Base-by-base conservation (phyloP, 345 rosid species). In the Physaria fendleri region DNA sequence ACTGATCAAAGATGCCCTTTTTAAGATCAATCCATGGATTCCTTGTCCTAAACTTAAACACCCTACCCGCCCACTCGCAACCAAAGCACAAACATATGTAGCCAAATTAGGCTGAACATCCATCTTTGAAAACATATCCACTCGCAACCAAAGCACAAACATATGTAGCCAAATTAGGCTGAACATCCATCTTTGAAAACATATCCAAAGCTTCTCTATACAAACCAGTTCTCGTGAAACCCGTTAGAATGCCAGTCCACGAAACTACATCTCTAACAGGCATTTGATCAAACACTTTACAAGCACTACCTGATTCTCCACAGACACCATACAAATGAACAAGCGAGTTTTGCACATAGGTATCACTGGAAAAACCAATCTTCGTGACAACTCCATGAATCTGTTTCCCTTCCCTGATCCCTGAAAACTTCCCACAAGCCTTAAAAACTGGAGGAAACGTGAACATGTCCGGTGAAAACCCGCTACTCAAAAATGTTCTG, bases 361-460 rank as follows among this genome's bases (percentile, higher is more conserved):
- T 25, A 41, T 73, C 78, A 16, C 43, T 35, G 0, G 21, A 52
- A 39, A 72, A 66, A 24, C 77, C 79, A 74, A 62, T 62, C 49
- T 28, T 78, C 32, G 57, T 33, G 24, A 62, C 59, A 32, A 24
- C 0, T 14, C 75, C 77, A 52, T 78, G 77, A 42, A 72, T 12
- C 74, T 75, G 73, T 16, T 39, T 69, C 59, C 69, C 74, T 56
- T 69, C 74, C 10, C 39, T 2, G 15, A 62, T 40, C 50, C 69
- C 78, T 56, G 17, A 44, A 68, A 76, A 68, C 77, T 68, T 76
- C n/a, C 65, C 65, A 35, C 80, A 76, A 5, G 78, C 76, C 44
- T 79, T 79, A 59, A 79, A 35, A 56, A 76, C 55, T 1, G 80
- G 74, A 9, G 83, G 80, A 14, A 76, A 73, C 16, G 83, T 73